phyloP scores from a whole-genome alignment of 1,139 yeast species.

The Lodderomyces theae region DNA sequence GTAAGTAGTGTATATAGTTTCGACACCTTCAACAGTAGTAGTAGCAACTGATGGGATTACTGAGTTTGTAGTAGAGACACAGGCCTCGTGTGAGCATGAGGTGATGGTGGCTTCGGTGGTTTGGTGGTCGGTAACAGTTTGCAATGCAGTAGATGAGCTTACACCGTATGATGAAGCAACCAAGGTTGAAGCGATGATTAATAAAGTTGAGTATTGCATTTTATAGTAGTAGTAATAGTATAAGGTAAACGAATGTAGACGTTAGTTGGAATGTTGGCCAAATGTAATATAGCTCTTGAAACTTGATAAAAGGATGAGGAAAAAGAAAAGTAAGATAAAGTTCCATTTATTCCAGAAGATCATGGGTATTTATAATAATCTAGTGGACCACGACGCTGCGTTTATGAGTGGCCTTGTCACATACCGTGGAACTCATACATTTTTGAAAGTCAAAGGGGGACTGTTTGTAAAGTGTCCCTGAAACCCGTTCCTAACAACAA shows the following conservation, averaged over 20 bases:
- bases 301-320: background rate
- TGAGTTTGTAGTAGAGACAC: conserved; percentile 26
- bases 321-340: no score
- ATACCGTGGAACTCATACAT: no score
- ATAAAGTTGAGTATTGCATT: conserved; percentile 34
- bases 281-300: no score
- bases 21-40: conserved; percentile 40
- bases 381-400: no score
- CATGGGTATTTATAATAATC: no score
- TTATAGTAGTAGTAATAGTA: conserved; percentile 10
- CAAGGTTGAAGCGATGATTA: conserved; percentile 30
- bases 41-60: conserved; percentile 32
- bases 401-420: no score
- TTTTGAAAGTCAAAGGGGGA: no score
- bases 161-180: conserved; percentile 22
- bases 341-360: no score
- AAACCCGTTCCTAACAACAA: no score
- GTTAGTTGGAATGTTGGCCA: conserved; percentile 13
- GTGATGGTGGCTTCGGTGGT: conserved; percentile 44
- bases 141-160: conserved; percentile 16
- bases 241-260: conserved; percentile 14
- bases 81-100: conserved; percentile 38
- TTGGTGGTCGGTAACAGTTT: conserved; percentile 32
- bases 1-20: conserved; percentile 48
- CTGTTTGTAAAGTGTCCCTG: no score